Conservation (phyloP, 2,329 filamentous ascomycete genomes). For the Cryphonectria parasitica region DNA sequence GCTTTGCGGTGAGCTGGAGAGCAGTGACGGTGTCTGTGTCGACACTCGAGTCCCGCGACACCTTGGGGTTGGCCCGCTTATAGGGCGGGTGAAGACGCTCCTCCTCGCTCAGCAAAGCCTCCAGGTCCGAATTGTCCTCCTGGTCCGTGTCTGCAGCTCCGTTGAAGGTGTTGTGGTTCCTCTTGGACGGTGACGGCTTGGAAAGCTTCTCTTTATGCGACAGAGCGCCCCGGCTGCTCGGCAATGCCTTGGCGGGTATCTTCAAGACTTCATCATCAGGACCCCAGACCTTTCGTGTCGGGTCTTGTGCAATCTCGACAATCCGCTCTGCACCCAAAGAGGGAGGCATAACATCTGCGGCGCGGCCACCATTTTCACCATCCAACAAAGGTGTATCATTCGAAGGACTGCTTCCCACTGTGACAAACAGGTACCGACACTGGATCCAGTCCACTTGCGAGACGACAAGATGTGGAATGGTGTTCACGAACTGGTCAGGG, state of each 20-base stretch:
- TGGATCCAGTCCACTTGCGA: constrained; percentile 83
- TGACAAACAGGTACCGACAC: constrained; percentile 77
- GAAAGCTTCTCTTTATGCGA: neutral
- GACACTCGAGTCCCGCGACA: constrained; percentile 26
- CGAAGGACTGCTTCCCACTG: neutral
- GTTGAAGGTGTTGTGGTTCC: constrained; percentile 34
- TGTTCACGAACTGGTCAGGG: constrained; percentile 62
- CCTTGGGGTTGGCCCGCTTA: constrained; percentile 12
- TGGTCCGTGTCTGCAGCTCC: constrained; percentile 45
- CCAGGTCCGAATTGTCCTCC: constrained; percentile 46
- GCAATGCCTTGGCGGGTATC: constrained; percentile 42
- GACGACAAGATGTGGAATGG: constrained; percentile 70
- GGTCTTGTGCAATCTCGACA: constrained; percentile 30
- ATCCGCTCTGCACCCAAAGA: neutral
- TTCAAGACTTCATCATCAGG: constrained; percentile 24
- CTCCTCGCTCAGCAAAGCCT: constrained; percentile 39
- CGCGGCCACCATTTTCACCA: neutral
- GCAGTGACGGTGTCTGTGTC: constrained; percentile 17
- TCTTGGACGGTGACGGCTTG: constrained; percentile 15
- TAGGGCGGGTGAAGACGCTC: constrained; percentile 24
- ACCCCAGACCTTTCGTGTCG: constrained; percentile 28
- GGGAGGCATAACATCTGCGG: no score
- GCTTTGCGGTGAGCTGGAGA: constrained; percentile 11
- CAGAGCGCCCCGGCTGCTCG: constrained; percentile 30
- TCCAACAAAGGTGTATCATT: neutral